Percentiles rank a stretch among this genome's conserved stretches.
phyloP scores from a whole-genome alignment of 139 green algal genomes.

The Nannochloris sp. region DNA sequence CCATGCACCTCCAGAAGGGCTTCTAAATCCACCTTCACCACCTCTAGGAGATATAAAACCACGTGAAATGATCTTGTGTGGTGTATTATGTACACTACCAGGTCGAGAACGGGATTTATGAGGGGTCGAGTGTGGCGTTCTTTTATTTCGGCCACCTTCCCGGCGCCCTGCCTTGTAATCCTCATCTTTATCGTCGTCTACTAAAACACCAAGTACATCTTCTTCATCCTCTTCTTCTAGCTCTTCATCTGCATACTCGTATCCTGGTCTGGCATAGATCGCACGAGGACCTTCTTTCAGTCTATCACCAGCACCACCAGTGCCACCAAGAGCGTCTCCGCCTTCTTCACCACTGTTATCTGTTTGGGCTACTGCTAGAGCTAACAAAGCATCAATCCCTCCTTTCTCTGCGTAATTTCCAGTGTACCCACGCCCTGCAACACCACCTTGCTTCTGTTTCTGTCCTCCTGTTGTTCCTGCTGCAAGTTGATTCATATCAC shows the following conservation, averaged over 20 bases:
- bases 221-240: constrained; percentile 11
- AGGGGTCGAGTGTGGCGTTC: constrained; percentile 18
- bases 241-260: constrained; percentile 7
- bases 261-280: not conserved
- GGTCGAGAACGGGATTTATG: constrained; percentile 5
- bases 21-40: constrained; percentile 2
- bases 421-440: not conserved
- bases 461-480: not conserved
- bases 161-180: constrained; percentile 2
- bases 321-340: not conserved
- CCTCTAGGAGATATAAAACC: too few species aligned
- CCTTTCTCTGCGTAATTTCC: constrained; percentile 45
- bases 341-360: not conserved
- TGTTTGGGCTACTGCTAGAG: constrained; percentile 38
- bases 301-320: not conserved
- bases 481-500: not conserved
- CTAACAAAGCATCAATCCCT: constrained; percentile 61
- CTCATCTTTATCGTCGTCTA: constrained; percentile 15
- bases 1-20: not conserved
- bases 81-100: constrained; percentile 3
- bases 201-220: not conserved
- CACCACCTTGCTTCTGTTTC: not conserved
- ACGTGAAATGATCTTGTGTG: too few species aligned
- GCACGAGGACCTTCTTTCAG: not conserved
- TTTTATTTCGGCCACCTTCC: not conserved